Evolutionary conservation across 495 filamentous ascomycete species (phyloP).

Genomic region (Aspergillus biplanus): DNA sequence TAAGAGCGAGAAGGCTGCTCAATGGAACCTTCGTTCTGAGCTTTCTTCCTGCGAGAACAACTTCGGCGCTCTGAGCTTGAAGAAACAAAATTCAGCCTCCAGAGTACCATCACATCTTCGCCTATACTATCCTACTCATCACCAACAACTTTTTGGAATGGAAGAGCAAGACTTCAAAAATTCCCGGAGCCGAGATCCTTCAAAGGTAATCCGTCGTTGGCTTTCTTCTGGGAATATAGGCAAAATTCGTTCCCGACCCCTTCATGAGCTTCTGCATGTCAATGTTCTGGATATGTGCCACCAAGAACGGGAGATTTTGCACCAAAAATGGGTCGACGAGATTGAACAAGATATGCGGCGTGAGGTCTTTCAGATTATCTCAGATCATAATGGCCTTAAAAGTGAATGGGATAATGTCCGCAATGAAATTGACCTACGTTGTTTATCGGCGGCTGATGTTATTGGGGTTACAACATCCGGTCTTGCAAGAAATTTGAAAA

Average conservation of each 20-base stretch:
- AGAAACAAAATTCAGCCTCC: constrained; percentile 11
- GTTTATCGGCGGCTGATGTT: constrained; percentile 51
- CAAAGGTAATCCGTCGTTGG: constrained; percentile 37
- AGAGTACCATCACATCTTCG: constrained; percentile 21
- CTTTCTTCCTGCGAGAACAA: constrained; percentile 21
- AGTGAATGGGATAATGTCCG: constrained; percentile 34
- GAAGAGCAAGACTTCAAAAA: constrained; percentile 34
- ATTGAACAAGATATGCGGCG: background rate
- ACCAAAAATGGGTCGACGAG: constrained; percentile 52
- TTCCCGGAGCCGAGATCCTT: constrained; percentile 27
- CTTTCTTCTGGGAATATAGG: constrained; percentile 12
- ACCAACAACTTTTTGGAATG: constrained; percentile 31
- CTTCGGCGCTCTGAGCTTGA: constrained; percentile 18
- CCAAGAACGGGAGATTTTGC: constrained; percentile 29
- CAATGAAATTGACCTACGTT: constrained; percentile 41
- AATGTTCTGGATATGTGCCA: constrained; percentile 30
- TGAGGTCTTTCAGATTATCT: background rate
- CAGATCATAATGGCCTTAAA: constrained; percentile 33
- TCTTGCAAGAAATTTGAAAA: constrained; percentile 64
- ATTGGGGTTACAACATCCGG: constrained; percentile 79
- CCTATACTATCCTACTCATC: constrained; percentile 22
- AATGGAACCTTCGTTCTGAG: constrained; percentile 17
- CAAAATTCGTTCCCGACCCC: constrained; percentile 13
- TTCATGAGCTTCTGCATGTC: constrained; percentile 20
- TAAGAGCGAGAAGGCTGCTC: constrained; percentile 38